A percentile compares a stretch with the other conserved stretches of the same genome.
These are phyloP conservation scores for Jacaranda mimosifolia DNA, from an alignment of 257 asterid species.

Conservation along the genomic window DNA sequence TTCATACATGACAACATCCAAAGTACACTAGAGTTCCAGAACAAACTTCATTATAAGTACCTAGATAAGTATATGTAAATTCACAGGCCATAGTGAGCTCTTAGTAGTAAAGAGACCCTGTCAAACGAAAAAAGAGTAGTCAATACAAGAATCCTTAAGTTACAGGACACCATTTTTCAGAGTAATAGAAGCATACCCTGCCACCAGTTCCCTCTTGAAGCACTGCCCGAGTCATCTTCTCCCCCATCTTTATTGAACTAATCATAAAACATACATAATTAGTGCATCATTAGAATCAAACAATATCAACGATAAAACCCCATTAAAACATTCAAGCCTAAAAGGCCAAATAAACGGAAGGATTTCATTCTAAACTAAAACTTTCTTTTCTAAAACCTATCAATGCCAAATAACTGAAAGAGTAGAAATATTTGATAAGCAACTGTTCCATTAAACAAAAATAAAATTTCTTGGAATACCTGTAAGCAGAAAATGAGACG, in stretches of 20 bases:
- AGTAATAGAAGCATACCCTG: slow-evolving; percentile 57
- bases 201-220: slow-evolving; percentile 96
- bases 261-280: neutral
- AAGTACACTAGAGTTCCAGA: no score
- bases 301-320: no score
- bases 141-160: neutral
- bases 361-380: neutral
- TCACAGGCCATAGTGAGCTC: slow-evolving; percentile 38
- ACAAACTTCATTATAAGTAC: slow-evolving; percentile 28
- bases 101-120: slow-evolving; percentile 86
- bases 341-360: neutral
- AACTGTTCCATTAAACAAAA: no score
- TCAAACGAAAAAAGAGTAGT: neutral
- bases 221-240: slow-evolving; percentile 74
- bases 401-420: neutral
- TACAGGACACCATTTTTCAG: neutral
- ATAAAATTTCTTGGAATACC: no score
- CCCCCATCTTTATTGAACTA: slow-evolving; percentile 66
- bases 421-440: no score
- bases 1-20: no score
- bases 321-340: no score
- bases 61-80: slow-evolving; percentile 45
- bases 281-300: neutral
- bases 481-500: no score
- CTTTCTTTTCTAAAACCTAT: neutral